Evolutionary conservation across 805 yeast species (phyloP), one percentile per base, ranked within the genome.

Genomic region (Starmerella apis): DNA sequence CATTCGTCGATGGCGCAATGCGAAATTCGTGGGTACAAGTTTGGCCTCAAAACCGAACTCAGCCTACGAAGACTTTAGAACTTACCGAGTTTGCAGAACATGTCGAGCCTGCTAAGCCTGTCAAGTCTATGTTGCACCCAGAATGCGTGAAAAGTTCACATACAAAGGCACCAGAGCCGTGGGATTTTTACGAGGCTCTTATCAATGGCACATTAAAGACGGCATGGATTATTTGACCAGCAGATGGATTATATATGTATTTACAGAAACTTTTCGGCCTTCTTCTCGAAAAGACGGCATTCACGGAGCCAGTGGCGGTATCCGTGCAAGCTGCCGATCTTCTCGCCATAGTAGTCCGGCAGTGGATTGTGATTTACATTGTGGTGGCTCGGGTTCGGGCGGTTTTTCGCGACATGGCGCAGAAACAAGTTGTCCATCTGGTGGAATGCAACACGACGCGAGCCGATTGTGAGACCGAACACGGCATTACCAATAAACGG

Each of bases 261-360:
- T 46, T 52, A 64, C 57, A 65, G 47, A 47, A 63, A 65, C 39
- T 63, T 56, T 51, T 65, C 59, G 25, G 61, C 51, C 57, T 59
- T 61, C 47, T 58, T 58, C 31, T 52, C 79, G 71, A 83, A 92
- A 32, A 95, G 87, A 61, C 86, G 82, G 63, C 95, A 85, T 66
- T 92, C 97, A 62, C 97, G 79, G 61, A 92, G 73, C 98, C 98
- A 92, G 66, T 85, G 92, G 69, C 87, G 83, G 69, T 92, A 92
- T 57, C 79, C 88, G 59, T 78, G 77, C 62, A 90, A 68, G 47
- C 94, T 82, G 47, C 86, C 86, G 54, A 92, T 88, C 67, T 85
- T 85, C 69, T 92, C 98, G 36, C 98, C 98, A 64, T 92, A 92
- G 69, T 87, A 92, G 67, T 92, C 98, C n/a, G 96, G 96, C 43